These are phyloP conservation scores for Boletales sp. DNA, from an alignment of 768 basidiomycete genomes.

Conservation along the genomic window DNA sequence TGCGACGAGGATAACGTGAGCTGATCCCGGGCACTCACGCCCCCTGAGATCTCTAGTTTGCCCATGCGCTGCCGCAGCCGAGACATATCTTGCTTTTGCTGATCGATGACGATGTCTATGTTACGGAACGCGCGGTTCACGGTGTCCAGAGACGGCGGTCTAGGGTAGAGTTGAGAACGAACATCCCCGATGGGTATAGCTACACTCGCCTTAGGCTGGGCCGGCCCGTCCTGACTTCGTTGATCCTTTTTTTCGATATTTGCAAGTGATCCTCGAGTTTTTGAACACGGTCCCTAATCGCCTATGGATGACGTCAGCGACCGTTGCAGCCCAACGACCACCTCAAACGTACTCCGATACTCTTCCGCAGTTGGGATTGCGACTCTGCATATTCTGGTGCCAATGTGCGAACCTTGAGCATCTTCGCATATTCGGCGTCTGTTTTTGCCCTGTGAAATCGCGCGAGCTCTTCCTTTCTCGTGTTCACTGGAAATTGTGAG, in stretches of 20 bases:
- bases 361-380: conserved; percentile 70
- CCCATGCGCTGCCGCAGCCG: conserved; percentile 50
- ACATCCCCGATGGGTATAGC: background rate
- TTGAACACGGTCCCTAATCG: conserved; percentile 67
- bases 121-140: conserved; percentile 81
- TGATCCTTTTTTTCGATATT: conserved; percentile 64
- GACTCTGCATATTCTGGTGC: conserved; percentile 86
- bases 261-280: conserved; percentile 77
- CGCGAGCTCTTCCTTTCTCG: conserved; percentile 77
- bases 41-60: conserved; percentile 41
- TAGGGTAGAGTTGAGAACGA: conserved; percentile 28
- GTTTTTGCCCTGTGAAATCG: conserved; percentile 75
- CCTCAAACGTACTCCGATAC: conserved; percentile 55
- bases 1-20: conserved; percentile 38
- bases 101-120: conserved; percentile 68
- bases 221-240: conserved; percentile 57
- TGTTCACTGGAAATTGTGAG: conserved; percentile 51
- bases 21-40: conserved; percentile 35
- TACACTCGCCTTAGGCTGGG: conserved; percentile 54
- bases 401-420: conserved; percentile 71
- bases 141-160: conserved; percentile 81
- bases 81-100: conserved; percentile 55
- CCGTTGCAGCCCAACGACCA: background rate
- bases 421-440: conserved; percentile 76
- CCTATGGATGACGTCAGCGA: conserved; percentile 35